Conservation (phyloP, 176 grass and related monocot genomes). For the Carex parvula region DNA sequence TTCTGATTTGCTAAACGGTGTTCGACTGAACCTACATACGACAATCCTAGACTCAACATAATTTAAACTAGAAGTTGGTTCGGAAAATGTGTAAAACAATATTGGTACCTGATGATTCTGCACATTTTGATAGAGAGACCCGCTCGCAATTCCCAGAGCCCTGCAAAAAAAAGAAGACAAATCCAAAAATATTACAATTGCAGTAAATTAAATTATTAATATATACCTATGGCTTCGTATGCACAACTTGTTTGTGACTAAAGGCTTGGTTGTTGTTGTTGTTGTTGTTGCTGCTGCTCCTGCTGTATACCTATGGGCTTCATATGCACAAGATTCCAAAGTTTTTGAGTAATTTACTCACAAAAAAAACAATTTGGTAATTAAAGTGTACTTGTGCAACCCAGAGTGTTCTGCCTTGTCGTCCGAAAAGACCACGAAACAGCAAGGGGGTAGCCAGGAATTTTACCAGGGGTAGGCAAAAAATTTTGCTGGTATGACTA, state of each 20-base stretch:
- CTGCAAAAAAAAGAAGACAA: conserved; percentile 39
- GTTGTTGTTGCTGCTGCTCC: too few species aligned
- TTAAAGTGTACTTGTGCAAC: not conserved
- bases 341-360: not conserved
- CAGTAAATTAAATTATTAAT: not conserved
- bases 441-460: too few species aligned
- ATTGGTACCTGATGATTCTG: conserved; percentile 55
- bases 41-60: conserved; percentile 6
- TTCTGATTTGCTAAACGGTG: conserved; percentile 26
- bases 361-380: not conserved
- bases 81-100: conserved; percentile 20
- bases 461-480: too few species aligned
- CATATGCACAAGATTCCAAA: conserved; percentile 1
- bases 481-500: too few species aligned
- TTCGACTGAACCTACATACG: conserved; percentile 42
- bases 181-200: not conserved
- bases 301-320: too few species aligned
- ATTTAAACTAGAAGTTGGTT: not conserved
- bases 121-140: conserved; percentile 40
- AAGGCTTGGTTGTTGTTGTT: too few species aligned
- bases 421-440: not conserved
- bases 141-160: conserved; percentile 25
- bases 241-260: not conserved
- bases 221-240: not conserved
- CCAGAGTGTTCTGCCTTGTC: not conserved